Conservation (phyloP, 1,284 basidiomycete species). For the Moesziomyces parantarcticus region DNA sequence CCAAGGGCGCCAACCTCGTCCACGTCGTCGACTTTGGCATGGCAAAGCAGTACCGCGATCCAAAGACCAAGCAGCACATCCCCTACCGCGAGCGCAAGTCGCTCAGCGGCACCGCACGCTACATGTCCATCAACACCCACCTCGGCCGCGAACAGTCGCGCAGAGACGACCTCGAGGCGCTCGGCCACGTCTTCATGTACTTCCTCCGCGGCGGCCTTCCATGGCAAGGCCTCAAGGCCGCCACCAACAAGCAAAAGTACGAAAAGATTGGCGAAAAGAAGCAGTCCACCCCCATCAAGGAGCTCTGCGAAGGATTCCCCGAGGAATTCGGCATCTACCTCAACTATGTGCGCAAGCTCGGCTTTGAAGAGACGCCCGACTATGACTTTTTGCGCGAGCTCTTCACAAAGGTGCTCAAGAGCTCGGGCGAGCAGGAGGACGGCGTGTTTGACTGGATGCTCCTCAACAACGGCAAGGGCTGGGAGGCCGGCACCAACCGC, state of each 20-base stretch:
- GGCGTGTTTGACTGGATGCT: slow-evolving; percentile 90
- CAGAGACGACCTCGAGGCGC: slow-evolving; percentile 90
- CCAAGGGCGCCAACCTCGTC: slow-evolving; percentile 85
- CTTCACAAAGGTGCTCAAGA: slow-evolving; percentile 90
- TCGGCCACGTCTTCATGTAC: slow-evolving; percentile 98
- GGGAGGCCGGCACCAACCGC: slow-evolving; percentile 79
- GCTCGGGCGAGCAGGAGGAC: slow-evolving; percentile 86
- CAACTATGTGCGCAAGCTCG: slow-evolving; percentile 87
- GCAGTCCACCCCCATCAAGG: slow-evolving; percentile 93
- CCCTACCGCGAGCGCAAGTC: slow-evolving; percentile 95
- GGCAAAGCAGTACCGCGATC: slow-evolving; percentile 97
- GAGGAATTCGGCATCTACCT: slow-evolving; percentile 89
- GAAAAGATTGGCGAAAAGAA: slow-evolving; percentile 99
- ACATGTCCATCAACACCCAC: slow-evolving; percentile 98
- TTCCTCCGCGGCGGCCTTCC: slow-evolving; percentile 89
- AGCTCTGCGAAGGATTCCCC: slow-evolving; percentile 92
- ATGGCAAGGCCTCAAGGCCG: slow-evolving; percentile 96
- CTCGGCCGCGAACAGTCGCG: slow-evolving; percentile 93
- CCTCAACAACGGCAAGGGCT: slow-evolving; percentile 89
- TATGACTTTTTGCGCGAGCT: slow-evolving; percentile 94
- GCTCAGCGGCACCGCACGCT: slow-evolving; percentile 86
- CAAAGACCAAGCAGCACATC: slow-evolving; percentile 96
- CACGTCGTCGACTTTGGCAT: slow-evolving; percentile 94
- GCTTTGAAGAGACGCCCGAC: slow-evolving; percentile 93
- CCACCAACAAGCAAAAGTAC: slow-evolving; percentile 98